Base-by-base conservation (phyloP, 352 stramenopile genomes). In the Aphanomyces astaci region DNA sequence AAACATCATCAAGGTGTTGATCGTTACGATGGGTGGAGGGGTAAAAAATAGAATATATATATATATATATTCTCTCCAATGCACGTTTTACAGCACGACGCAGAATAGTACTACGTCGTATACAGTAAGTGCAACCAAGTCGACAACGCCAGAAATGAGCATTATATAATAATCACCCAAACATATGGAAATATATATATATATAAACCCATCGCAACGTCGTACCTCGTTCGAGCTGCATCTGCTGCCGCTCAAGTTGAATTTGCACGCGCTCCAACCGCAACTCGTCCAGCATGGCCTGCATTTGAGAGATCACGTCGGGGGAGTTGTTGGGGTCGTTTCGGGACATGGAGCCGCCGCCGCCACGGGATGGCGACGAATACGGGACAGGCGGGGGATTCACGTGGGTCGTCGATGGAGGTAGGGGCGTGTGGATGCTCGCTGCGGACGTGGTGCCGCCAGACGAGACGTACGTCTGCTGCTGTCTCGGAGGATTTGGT, bases 141-240 rank as follows among this genome's bases (percentile, higher is more conserved):
- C n/a, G n/a, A n/a, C n/a, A n/a, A n/a, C n/a, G n/a, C n/a, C n/a
- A n/a, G n/a, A n/a, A n/a, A n/a, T n/a, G n/a, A n/a, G n/a, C n/a
- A n/a, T n/a, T n/a, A n/a, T n/a, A n/a, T n/a, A n/a, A n/a, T n/a
- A n/a, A n/a, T n/a, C n/a, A n/a, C n/a, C n/a, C n/a, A n/a, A n/a
- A n/a, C n/a, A n/a, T n/a, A n/a, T n/a, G n/a, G n/a, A n/a, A n/a
- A n/a, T n/a, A n/a, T n/a, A n/a, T n/a, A n/a, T n/a, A n/a, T n/a
- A n/a, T n/a, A n/a, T n/a, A n/a, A n/a, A n/a, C n/a, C n/a, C n/a
- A n/a, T n/a, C n/a, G n/a, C n/a, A n/a, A n/a, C n/a, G n/a, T n/a
- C n/a, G 40, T 64, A 64, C 55, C 55, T 65, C 57, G 57, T 28
- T 65, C 57, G 45, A 49, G 57, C 11, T 39, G 57, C 24, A 65